These are phyloP conservation scores for Saturnispora zaruensis DNA, from an alignment of 805 yeast genomes.

Conservation along the genomic window DNA sequence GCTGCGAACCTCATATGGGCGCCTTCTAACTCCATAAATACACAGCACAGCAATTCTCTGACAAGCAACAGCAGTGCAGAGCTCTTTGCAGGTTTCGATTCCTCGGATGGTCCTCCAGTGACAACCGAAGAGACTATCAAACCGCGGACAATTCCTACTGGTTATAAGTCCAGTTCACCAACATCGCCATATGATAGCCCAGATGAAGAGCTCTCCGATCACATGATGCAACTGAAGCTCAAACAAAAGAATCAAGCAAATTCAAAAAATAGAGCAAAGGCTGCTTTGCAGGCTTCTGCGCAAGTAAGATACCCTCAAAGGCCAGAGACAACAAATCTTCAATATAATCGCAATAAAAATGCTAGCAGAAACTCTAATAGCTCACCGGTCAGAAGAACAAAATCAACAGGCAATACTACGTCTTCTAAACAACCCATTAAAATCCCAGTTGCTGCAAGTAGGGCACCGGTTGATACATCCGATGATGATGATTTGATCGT, in stretches of 20 bases:
- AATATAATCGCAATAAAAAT: conserved; percentile 2
- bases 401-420: not conserved
- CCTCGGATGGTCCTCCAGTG: conserved; percentile 5
- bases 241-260: conserved; percentile 13
- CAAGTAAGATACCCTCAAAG: conserved; percentile 23
- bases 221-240: conserved; percentile 8
- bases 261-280: conserved; percentile 25
- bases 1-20: conserved; percentile 33
- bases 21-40: conserved; percentile 25
- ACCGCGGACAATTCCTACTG: not conserved
- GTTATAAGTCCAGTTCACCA: conserved; percentile 1
- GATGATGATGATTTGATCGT: conserved; percentile 8
- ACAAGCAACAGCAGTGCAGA: conserved; percentile 13
- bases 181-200: conserved; percentile 12
- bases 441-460: conserved; percentile 8
- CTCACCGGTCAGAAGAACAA: not conserved
- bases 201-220: conserved; percentile 10
- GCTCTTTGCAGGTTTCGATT: conserved; percentile 23
- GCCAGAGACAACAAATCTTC: conserved; percentile 7
- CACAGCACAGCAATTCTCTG: conserved; percentile 18
- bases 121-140: not conserved
- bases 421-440: conserved; percentile 1
- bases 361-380: not conserved
- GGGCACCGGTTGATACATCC: conserved; percentile 10
- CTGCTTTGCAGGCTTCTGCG: conserved; percentile 28